phyloP scores from a whole-genome alignment of 2,329 filamentous ascomycete genomes.

The Ophiostoma fasciatum region DNA sequence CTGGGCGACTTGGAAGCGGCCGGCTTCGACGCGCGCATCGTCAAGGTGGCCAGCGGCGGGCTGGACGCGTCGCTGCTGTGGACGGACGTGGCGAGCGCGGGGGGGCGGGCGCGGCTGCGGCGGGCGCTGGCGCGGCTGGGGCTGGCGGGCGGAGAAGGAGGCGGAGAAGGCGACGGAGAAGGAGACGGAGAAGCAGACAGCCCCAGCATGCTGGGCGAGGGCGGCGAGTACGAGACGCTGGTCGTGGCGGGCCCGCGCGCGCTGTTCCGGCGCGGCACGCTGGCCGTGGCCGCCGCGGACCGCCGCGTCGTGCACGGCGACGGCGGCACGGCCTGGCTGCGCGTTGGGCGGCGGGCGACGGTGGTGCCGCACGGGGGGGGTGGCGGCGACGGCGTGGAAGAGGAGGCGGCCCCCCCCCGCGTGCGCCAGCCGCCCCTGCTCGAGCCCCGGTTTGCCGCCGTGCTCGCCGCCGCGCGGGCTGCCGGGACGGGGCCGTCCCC shows the following conservation, averaged over 20 bases:
- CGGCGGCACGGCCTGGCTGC: conserved; percentile 64
- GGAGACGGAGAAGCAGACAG: conserved; percentile 22
- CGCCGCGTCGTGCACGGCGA: conserved; percentile 46
- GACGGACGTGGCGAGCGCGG: conserved; percentile 53
- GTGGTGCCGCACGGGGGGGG: conserved; percentile 28
- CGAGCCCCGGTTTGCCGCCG: conserved; percentile 42
- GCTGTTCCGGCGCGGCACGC: conserved; percentile 48
- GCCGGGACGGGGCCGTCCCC: no score
- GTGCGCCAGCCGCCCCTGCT: conserved; percentile 49
- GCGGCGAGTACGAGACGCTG: conserved; percentile 91
- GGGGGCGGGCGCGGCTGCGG: conserved; percentile 31
- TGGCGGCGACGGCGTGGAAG: conserved; percentile 2
- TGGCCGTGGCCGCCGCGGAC: conserved; percentile 43
- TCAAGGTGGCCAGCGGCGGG: conserved; percentile 89
- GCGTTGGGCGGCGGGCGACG: conserved; percentile 40
- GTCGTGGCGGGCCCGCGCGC: conserved; percentile 62
- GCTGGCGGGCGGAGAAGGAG: conserved; percentile 32
- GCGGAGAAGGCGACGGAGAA: conserved; percentile 46
- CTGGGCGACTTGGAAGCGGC: conserved; percentile 67
- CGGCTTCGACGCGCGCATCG: conserved; percentile 73
- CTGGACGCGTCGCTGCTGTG: conserved; percentile 70
- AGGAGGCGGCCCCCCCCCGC: conserved; percentile 4
- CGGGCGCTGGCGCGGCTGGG: conserved; percentile 53
- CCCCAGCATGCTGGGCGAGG: conserved; percentile 58
- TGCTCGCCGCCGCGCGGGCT: conserved; percentile 24